Evolutionary conservation across 2,329 filamentous ascomycete species (phyloP), one percentile per base, ranked within the genome.

Genomic region (Pezicula carpinea): DNA sequence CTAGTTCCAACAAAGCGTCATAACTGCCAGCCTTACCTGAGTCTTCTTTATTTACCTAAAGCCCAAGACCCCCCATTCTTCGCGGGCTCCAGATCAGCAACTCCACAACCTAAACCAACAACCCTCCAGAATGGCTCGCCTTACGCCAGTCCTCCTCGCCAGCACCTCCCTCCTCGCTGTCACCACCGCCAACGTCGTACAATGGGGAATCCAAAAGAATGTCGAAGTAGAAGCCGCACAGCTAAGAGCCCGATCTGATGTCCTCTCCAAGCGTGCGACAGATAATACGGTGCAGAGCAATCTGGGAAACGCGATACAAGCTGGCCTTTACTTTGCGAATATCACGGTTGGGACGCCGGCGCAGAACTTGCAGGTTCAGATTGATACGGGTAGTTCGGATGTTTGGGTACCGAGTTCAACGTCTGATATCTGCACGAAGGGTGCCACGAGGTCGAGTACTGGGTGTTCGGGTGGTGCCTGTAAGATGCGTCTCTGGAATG

Each of bases 371-470:
- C 69, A 65, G 48, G 68, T 82, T 55, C 66, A 76, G 36, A 66
- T 82, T 51, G 79, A 83, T 59, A 83, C 79, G 5, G 79, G 79
- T 17, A 80, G 75, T 59, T 79, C 74, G 55, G 79, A 82, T 56
- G 73, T 77, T 3, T 82, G 79, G 77, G 66, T 80, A 1, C 40
- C 52, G 11, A 43, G 23, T 66, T 77, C 48, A 66, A 64, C 29
- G 63, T 52, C 39, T 49, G 47, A 4, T 1, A 23, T 52, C 4
- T 45, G 36, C 33, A 15, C 8, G 11, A 10, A 39, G 21, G 36
- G 14, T 3, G 38, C 13, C 4, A 17, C 22, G 11, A 43, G 45
- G 6, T 13, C 44, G 14, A 64, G 74, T 0, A 43, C 48, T 5
- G 64, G 73, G 11, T 77, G 74, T 56, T 32, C 60, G 10, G 67